phyloP scores from a whole-genome alignment of 805 yeast genomes.

The Kodamaea leandrae region DNA sequence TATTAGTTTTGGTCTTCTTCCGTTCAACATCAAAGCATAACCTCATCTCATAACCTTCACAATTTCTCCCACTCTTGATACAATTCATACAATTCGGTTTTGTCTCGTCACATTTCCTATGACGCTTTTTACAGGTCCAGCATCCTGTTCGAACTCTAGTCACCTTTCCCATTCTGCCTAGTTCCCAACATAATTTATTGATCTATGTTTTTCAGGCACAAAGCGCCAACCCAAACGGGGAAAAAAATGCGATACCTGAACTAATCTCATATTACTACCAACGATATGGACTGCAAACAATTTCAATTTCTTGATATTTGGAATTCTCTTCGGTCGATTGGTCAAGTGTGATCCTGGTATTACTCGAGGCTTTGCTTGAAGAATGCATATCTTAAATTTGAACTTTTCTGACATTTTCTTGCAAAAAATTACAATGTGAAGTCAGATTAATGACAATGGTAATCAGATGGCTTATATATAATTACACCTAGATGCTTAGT shows the following conservation, averaged over 20 bases:
- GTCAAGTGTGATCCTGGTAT: too few relatives aligned
- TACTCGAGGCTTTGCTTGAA: too few relatives aligned
- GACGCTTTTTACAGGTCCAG: slow-evolving; percentile 54
- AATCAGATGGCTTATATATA: too few relatives aligned
- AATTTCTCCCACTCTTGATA: slow-evolving; percentile 37
- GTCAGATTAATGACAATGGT: too few relatives aligned
- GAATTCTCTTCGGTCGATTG: too few relatives aligned
- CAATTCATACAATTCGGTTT: slow-evolving; percentile 54
- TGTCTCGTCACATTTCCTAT: slow-evolving; percentile 56
- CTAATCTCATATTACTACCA: too few relatives aligned
- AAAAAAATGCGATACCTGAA: not conserved
- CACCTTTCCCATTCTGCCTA: slow-evolving; percentile 32
- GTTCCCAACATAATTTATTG: not conserved
- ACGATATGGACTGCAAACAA: too few relatives aligned
- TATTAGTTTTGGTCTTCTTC: not conserved
- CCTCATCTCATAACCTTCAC: slow-evolving; percentile 51
- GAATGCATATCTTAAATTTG: too few relatives aligned
- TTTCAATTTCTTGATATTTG: too few relatives aligned
- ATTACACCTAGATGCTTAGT: too few relatives aligned
- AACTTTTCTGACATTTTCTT: too few relatives aligned
- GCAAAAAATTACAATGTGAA: too few relatives aligned
- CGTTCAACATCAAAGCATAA: slow-evolving; percentile 42
- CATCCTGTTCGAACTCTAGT: slow-evolving; percentile 57
- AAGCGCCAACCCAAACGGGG: not conserved
- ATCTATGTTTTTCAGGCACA: not conserved